Percentiles rank a stretch among this genome's conserved stretches.
phyloP scores from a whole-genome alignment of 1,284 basidiomycete genomes.

The Coniophora puteana region DNA sequence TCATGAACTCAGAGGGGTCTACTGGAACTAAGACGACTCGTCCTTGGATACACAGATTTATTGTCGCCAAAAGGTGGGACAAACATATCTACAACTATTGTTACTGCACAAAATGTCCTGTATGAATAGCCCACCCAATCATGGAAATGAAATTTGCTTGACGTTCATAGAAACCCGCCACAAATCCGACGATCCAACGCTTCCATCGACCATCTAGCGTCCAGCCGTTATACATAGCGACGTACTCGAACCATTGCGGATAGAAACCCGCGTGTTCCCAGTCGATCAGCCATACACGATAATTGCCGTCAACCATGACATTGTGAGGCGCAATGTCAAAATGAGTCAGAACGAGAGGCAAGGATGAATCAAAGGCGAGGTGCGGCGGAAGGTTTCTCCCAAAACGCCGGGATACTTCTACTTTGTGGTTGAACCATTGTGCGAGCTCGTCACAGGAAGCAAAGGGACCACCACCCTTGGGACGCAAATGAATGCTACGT shows the following conservation, averaged over 20 bases:
- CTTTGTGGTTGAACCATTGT: conserved; percentile 18
- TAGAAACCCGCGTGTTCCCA: conserved; percentile 17
- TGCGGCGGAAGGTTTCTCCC: not conserved
- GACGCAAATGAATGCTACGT: conserved; percentile 8
- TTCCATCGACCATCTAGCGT: no score
- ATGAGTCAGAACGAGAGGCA: conserved; percentile 10
- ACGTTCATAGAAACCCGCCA: no score
- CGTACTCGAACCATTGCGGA: conserved; percentile 17
- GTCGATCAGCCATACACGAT: conserved; percentile 18
- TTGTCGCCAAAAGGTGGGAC: no score
- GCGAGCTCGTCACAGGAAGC: conserved; percentile 20
- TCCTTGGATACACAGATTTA: no score
- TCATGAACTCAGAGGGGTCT: no score
- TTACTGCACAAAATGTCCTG: no score
- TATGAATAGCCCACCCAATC: no score
- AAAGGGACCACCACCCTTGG: conserved; percentile 22
- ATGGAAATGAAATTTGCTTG: no score
- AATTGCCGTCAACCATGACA: conserved; percentile 15
- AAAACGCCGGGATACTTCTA: no score
- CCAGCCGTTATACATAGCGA: conserved; percentile 13
- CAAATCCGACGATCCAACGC: no score
- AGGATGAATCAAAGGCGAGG: conserved; percentile 14
- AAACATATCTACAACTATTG: no score
- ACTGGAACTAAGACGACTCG: no score
- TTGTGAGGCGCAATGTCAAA: conserved; percentile 16